Percentiles rank a stretch among this genome's conserved stretches.
These are phyloP conservation scores for Backusella psychrophila DNA, from an alignment of 192 early-diverging fungal genomes.

Conservation along the genomic window DNA sequence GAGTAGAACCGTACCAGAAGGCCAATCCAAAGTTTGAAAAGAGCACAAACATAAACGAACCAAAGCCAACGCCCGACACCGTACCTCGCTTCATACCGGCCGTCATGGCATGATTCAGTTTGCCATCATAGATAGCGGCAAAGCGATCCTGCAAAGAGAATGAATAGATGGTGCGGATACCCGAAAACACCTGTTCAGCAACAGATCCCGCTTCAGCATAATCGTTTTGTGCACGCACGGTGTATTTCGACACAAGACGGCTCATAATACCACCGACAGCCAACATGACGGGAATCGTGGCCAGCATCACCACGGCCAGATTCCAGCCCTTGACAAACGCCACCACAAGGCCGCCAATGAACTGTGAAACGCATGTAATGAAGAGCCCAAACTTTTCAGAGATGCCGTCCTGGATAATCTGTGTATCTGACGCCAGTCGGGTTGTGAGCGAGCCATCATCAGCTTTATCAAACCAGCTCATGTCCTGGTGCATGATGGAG, in stretches of 20 bases:
- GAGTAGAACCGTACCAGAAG: slow-evolving; percentile 76
- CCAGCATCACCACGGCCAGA: slow-evolving; percentile 75
- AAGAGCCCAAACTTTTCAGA: slow-evolving; percentile 78
- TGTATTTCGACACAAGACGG: slow-evolving; percentile 37
- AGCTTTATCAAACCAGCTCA: slow-evolving; percentile 79
- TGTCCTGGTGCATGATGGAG: slow-evolving; percentile 79
- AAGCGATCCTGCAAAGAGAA: slow-evolving; percentile 78
- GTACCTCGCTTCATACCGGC: slow-evolving; percentile 60
- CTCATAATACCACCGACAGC: slow-evolving; percentile 19
- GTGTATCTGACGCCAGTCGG: slow-evolving; percentile 79
- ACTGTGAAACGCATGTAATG: slow-evolving; percentile 59
- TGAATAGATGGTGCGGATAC: slow-evolving; percentile 81
- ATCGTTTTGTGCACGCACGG: slow-evolving; percentile 27
- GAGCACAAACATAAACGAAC: slow-evolving; percentile 67
- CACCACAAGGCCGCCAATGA: slow-evolving; percentile 68
- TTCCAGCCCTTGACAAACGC: slow-evolving; percentile 73
- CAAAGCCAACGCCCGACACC: slow-evolving; percentile 61
- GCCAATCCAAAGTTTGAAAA: slow-evolving; percentile 74
- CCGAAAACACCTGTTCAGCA: slow-evolving; percentile 78
- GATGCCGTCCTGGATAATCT: slow-evolving; percentile 83
- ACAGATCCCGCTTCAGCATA: slow-evolving; percentile 52
- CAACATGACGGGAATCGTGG: slow-evolving; percentile 68
- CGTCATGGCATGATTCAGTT: slow-evolving; percentile 60
- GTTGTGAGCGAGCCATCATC: slow-evolving; percentile 79
- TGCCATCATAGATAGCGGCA: slow-evolving; percentile 52